phyloP scores from a whole-genome alignment of 306 rosid genomes.

The Quercus wislizeni region DNA sequence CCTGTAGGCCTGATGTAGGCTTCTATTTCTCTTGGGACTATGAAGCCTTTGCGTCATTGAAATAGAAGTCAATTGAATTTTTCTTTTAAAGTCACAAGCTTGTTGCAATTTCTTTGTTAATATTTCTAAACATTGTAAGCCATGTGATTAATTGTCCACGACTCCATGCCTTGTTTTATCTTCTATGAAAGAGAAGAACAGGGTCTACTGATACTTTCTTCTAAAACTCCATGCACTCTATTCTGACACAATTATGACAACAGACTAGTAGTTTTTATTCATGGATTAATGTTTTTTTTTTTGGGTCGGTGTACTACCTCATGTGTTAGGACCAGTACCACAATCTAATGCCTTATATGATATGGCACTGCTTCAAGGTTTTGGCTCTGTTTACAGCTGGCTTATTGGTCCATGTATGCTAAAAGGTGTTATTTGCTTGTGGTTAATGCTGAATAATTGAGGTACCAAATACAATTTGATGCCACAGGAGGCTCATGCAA shows the following conservation, averaged over 20 bases:
- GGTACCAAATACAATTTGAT: background rate
- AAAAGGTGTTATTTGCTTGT: background rate
- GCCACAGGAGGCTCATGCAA: background rate
- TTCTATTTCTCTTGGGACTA: background rate
- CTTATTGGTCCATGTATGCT: background rate
- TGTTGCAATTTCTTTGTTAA: background rate
- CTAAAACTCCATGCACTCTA: no score
- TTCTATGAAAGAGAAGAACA: background rate
- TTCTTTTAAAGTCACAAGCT: background rate
- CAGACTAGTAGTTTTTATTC: no score
- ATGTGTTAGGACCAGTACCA: background rate
- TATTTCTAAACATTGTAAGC: background rate
- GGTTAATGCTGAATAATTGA: background rate
- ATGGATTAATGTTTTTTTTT: no score
- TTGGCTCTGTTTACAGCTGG: background rate
- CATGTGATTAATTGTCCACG: slow-evolving; percentile 4
- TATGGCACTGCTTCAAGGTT: background rate
- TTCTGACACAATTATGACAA: no score
- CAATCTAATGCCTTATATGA: background rate
- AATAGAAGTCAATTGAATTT: background rate
- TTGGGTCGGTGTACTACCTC: background rate
- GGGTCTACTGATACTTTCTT: background rate
- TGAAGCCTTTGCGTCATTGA: background rate
- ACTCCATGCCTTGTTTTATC: background rate
- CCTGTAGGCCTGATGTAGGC: slow-evolving; percentile 2